Evolutionary conservation across 2,329 filamentous ascomycete species (phyloP), one percentile per base, ranked within the genome.

Genomic region (Endoconidiophora polonica): DNA sequence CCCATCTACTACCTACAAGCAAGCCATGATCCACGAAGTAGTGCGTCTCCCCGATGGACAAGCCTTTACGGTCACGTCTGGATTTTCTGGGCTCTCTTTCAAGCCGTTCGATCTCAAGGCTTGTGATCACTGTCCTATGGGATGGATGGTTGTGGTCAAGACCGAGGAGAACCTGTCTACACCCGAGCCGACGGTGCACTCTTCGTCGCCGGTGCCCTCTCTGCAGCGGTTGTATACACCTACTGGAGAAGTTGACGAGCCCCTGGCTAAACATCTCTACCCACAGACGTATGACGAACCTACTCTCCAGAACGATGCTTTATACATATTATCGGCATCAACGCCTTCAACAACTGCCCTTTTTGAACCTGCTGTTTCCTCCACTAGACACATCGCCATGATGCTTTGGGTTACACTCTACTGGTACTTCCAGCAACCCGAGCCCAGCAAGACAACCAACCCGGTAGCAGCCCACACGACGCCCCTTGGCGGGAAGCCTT

Each of bases 381-480:
- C 86, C 0, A 91, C 86, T 1, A 73, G 88, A 42, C 85, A 94
- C 66, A 85, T 94, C 54, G 90, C 90, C 56, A 87, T 95, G 85
- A 94, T 95, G 83, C 73, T 96, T 5, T 96, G 86, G 85, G 79
- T 87, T 33, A 88, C 86, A 1, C 69, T 96, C 40, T 94, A 86
- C 69, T 96, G 90, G 90, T 96, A 96, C 68, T 96, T 95, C 58
- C 88, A 95, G 66, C 86, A 94, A 63, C 74, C 79, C 1, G 74
- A 81, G 57, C 90, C 90, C 0, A 69, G 73, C 20, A 70, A 74
- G 0, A 73, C 76, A 46, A 60, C 91, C 33, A 70, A 71, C 16
- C 84, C 76, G 5, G 16, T 29, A 9, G 68, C 76, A 4, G 69
- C 74, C 0, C 83, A 80, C 1, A 62, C 71, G 52, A 90, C 86